Evolutionary conservation across 257 asterid species (phyloP), one percentile per base, ranked within the genome.

Genomic region (Leonotis leonurus): DNA sequence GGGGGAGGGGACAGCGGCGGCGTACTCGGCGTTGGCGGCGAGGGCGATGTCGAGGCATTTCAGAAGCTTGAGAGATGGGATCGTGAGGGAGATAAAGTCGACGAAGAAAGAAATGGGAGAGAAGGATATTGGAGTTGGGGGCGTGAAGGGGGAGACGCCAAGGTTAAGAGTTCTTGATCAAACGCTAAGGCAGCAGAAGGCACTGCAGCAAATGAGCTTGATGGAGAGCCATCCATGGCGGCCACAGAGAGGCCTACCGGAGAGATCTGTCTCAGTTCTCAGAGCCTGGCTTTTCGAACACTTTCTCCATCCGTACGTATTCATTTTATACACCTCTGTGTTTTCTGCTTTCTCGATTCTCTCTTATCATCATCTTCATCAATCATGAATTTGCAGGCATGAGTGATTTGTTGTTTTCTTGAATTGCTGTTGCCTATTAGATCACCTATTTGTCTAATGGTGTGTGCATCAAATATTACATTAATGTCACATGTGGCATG

Each of bases 271-370:
- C 1, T 84, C 94, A 17, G 73, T 77, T 0, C 82, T 77, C 22
- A 82, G 98, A 0, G 96, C 96, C 3, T 91, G 98, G 98, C 95
- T 91, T 39, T 91, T 91, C 73, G 98, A 91, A 46, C 98, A 91
- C 84, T 91, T 91, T 60, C 88, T 91, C 11, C 94, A 91, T 77
- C 98, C 98, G 97, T 89, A 81, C n/a, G n/a, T n/a, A 30, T 30
- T 30, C 39, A 33, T 1, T n/a, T n/a, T n/a, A n/a, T n/a, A n/a
- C n/a, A n/a, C n/a, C n/a, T n/a, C n/a, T n/a, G n/a, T n/a, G n/a
- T n/a, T n/a, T n/a, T n/a, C n/a, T n/a, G n/a, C n/a, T n/a, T n/a
- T n/a, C n/a, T n/a, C n/a, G n/a, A 8, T 33, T 8, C 39, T 7
- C 11, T 3, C 9, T 33, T 12, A 3, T 33, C n/a, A n/a, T n/a